Evolutionary conservation across 306 rosid species (phyloP).

Genomic region (Casuarina equisetifolia): DNA sequence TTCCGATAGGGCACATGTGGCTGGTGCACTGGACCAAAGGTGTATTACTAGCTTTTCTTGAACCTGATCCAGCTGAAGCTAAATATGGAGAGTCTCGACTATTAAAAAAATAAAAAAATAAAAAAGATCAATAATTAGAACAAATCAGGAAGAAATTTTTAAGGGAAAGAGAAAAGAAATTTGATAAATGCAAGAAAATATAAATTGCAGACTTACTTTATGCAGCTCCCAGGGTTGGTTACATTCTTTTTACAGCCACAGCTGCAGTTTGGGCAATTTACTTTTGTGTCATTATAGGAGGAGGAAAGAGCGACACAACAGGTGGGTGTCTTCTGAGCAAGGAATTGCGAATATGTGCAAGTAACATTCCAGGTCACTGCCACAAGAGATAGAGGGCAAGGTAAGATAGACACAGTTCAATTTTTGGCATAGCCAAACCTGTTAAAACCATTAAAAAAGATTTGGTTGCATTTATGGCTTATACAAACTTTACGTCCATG

Average conservation of each 20-base stretch:
- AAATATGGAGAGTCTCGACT: slow-evolving; percentile 70
- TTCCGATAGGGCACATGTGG: slow-evolving; percentile 94
- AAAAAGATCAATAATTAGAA: slow-evolving; percentile 12
- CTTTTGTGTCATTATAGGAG: slow-evolving; percentile 85
- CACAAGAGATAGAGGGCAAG: slow-evolving; percentile 26
- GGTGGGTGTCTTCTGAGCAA: slow-evolving; percentile 95
- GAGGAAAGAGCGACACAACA: slow-evolving; percentile 98
- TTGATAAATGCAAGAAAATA: slow-evolving; percentile 16
- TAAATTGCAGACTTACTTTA: slow-evolving; percentile 56
- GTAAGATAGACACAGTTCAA: slow-evolving; percentile 18
- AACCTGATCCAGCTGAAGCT: slow-evolving; percentile 65
- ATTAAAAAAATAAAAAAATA: slow-evolving; percentile 23
- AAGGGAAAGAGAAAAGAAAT: not conserved
- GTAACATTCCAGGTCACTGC: slow-evolving; percentile 99
- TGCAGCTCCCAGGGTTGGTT: slow-evolving; percentile 70
- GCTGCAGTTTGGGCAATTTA: slow-evolving; percentile 92
- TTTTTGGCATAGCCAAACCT: not conserved
- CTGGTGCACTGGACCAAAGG: slow-evolving; percentile 90
- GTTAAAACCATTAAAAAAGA: not conserved
- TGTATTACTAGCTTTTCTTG: slow-evolving; percentile 47
- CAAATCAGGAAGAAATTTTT: slow-evolving; percentile 9
- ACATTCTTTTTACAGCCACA: slow-evolving; percentile 85
- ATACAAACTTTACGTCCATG: not conserved
- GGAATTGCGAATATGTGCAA: slow-evolving; percentile 93
- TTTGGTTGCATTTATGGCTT: not conserved